phyloP scores from a whole-genome alignment of 2,329 filamentous ascomycete genomes.

The Ophiostoma piceae region DNA sequence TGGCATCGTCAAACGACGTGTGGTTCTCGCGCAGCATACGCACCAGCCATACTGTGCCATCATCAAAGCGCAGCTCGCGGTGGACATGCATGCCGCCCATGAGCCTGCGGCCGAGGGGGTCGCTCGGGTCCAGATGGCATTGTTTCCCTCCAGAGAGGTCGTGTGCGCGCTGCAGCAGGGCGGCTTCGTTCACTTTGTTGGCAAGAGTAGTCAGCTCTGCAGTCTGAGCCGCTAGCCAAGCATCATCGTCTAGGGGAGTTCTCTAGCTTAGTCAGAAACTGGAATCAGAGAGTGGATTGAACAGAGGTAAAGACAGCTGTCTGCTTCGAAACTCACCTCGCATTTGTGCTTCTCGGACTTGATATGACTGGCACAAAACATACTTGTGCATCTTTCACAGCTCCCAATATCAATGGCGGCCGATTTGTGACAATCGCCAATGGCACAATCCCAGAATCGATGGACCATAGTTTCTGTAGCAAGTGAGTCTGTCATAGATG shows the following conservation, averaged over 20 bases:
- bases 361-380: too few relatives aligned
- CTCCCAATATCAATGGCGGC: too few relatives aligned
- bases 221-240: conserved; percentile 17
- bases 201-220: conserved; percentile 14
- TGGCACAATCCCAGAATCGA: too few relatives aligned
- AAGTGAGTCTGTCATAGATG: too few relatives aligned
- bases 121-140: not conserved
- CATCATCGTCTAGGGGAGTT: conserved; percentile 18
- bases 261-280: too few relatives aligned
- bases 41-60: conserved; percentile 20
- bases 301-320: too few relatives aligned
- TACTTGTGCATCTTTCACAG: too few relatives aligned
- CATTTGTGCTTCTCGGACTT: too few relatives aligned
- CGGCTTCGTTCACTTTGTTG: not conserved
- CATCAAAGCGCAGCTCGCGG: conserved; percentile 19
- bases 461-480: too few relatives aligned
- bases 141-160: not conserved
- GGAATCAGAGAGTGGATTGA: too few relatives aligned
- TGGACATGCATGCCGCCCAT: conserved; percentile 23
- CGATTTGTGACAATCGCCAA: too few relatives aligned
- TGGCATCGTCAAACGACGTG: conserved; percentile 19
- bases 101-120: conserved; percentile 9
- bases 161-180: not conserved
- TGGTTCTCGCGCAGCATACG: conserved; percentile 21
- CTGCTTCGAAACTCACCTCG: too few relatives aligned